These are phyloP conservation scores for Saccharomycopsis synnaedendra DNA, from an alignment of 805 yeast genomes.

Conservation along the genomic window DNA sequence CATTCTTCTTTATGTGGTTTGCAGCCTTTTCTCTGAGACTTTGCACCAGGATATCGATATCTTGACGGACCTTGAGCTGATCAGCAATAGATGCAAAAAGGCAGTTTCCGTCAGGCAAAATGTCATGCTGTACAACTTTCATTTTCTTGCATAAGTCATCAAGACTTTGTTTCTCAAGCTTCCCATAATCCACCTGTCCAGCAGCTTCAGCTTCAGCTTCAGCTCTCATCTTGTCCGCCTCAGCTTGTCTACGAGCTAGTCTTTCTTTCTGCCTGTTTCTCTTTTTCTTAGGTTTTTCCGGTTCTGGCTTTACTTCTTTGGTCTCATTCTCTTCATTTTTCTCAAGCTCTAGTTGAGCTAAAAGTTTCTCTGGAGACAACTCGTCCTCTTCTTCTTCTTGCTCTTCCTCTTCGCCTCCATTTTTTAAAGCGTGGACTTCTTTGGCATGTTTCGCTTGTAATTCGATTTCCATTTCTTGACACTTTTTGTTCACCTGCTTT, in stretches of 20 bases:
- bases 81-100: slow-evolving; percentile 77
- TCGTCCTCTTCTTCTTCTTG: slow-evolving; percentile 34
- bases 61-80: slow-evolving; percentile 51
- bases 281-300: slow-evolving; percentile 28
- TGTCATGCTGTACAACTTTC: slow-evolving; percentile 49
- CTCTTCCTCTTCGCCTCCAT: slow-evolving; percentile 18
- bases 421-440: slow-evolving; percentile 31
- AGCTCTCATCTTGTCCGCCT: slow-evolving; percentile 44
- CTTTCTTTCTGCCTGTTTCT: slow-evolving; percentile 82
- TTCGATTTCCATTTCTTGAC: slow-evolving; percentile 46
- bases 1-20: slow-evolving; percentile 47
- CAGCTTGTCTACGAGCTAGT: slow-evolving; percentile 65
- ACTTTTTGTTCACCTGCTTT: slow-evolving; percentile 50
- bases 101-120: slow-evolving; percentile 91
- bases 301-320: slow-evolving; percentile 4
- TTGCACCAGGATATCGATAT: slow-evolving; percentile 25
- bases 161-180: slow-evolving; percentile 62
- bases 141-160: slow-evolving; percentile 37
- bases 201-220: slow-evolving; percentile 68
- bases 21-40: slow-evolving; percentile 59
- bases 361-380: slow-evolving; percentile 53
- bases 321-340: slow-evolving; percentile 18
- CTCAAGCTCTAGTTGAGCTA: slow-evolving; percentile 45
- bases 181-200: slow-evolving; percentile 51
- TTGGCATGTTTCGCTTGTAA: slow-evolving; percentile 40